Evolutionary conservation across 169 alveolate genomes (phyloP), one percentile per base, ranked within the genome.

Genomic region (Plasmodium relictum): DNA sequence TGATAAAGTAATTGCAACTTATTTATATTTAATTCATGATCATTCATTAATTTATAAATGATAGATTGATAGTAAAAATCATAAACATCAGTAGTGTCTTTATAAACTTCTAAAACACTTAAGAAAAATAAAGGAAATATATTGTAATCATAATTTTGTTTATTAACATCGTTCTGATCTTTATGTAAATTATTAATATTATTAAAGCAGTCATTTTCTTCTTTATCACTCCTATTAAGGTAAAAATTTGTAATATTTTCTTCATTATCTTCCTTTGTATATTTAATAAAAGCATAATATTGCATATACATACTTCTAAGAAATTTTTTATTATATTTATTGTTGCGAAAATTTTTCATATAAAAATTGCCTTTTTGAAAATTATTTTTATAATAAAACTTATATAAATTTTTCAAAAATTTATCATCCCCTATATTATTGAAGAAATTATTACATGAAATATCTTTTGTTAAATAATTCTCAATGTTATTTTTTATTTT

Each of bases 31-130:
- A 68, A 24, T 48, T 80, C 72, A 54, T 54, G 16, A 20, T 80
- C 56, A 16, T 80, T 66, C 48, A 68, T 68, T 52, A 80, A 44
- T 62, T 80, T 80, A 45, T 37, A 44, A 5, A 80, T 65, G 10
- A 80, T 31, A 1, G 44, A n/a, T 24, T 80, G 90, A 12, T 68
- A 56, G 20, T 80, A 80, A 59, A 80, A 80, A n/a, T 80, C 90
- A 26, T 80, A 68, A 2, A 80, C 90, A 54, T 80, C 90, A 1
- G 48, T 26, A 16, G 90, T 80, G n/a, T 52, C 22, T 68, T 70
- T 72, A 24, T 68, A 80, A 2, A 80, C 3, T 37, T 80, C 83
- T 48, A 80, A 54, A 14, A 80, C 18, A 63, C 62, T 66, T 5
- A 80, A 66, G 18, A 52, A 80, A 61, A 65, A 80, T 2, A 80